Evolutionary conservation across 208 protist genomes (phyloP).

Genomic region (Acanthamoeba royreba): DNA sequence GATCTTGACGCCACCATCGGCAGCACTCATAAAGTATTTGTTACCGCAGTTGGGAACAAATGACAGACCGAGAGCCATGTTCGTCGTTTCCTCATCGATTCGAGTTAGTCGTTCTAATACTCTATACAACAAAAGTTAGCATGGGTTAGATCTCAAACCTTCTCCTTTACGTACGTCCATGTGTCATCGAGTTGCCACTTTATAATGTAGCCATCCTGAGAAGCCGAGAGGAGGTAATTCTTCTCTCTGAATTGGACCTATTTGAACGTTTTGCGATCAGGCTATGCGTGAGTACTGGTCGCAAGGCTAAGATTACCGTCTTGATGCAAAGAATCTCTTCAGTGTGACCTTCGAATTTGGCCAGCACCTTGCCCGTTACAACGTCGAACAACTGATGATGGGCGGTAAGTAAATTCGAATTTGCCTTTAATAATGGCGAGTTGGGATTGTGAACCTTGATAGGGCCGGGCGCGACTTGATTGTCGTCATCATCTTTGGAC

Average conservation of each 20-base stretch:
- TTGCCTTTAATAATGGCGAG: neutral
- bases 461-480: slow-evolving; percentile 32
- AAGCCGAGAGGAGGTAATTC: slow-evolving; percentile 35
- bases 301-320: too few species aligned
- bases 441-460: neutral
- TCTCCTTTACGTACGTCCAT: slow-evolving; percentile 50
- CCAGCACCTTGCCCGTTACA: slow-evolving; percentile 21
- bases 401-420: neutral
- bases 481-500: slow-evolving; percentile 32
- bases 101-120: neutral
- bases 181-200: slow-evolving; percentile 45
- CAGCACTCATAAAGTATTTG: slow-evolving; percentile 36
- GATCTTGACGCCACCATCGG: slow-evolving; percentile 32
- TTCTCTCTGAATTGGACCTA: neutral
- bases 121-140: neutral
- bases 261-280: too few species aligned
- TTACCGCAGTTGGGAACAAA: slow-evolving; percentile 45
- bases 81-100: slow-evolving; percentile 40
- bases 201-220: slow-evolving; percentile 45
- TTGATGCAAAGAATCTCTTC: slow-evolving; percentile 50
- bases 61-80: slow-evolving; percentile 36
- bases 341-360: slow-evolving; percentile 14
- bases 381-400: slow-evolving; percentile 11
- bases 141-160: too few species aligned
- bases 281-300: too few species aligned